Base-by-base conservation (phyloP, 192 early-diverging fungal genomes). In the Geranomyces variabilis region DNA sequence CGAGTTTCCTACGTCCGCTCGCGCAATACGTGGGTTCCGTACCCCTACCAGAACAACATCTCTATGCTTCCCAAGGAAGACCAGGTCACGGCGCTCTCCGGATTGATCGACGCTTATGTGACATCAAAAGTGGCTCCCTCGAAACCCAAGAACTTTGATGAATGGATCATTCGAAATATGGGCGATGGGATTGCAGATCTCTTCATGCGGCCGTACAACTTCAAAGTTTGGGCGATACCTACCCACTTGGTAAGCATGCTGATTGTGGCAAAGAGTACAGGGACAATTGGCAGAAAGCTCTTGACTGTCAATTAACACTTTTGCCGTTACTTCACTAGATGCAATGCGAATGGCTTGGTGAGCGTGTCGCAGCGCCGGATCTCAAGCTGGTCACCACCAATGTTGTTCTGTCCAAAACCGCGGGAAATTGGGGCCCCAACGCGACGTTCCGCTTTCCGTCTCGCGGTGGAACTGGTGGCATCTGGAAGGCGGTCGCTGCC, bases 31-130 rank as follows among this genome's bases (percentile, higher is more conserved):
- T 77, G 76, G 76, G 71, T 77, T 5, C 76, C 76, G 4, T 77
- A 77, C 31, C 76, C 76, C 17, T 77, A 74, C 71, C 76, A 77
- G 59, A 77, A 77, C 76, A 77, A 77, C 66, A 67, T 77, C 9
- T 73, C 76, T 28, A 69, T 69, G 76, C 67, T 77, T 49, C 76
- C 76, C 9, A 74, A 77, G 49, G 65, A 73, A 46, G 70, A 58
- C 30, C 70, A 74, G 63, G 76, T 74, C 17, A 53, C 41, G 44
- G 72, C 70, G 30, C 44, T 77, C 17, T 8, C 51, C n/a, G 75
- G 75, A 26, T 67, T 77, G 70, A 67, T 77, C 48, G 75, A 77
- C 33, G 75, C 75, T 22, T 68, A 59, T 58, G 24, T 21, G 10
- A 29, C 73, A n/a, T n/a, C n/a, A n/a, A n/a, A n/a, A n/a, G n/a